These are phyloP conservation scores for Mycena sp. DNA, from an alignment of 1,284 basidiomycete genomes.

Conservation along the genomic window DNA sequence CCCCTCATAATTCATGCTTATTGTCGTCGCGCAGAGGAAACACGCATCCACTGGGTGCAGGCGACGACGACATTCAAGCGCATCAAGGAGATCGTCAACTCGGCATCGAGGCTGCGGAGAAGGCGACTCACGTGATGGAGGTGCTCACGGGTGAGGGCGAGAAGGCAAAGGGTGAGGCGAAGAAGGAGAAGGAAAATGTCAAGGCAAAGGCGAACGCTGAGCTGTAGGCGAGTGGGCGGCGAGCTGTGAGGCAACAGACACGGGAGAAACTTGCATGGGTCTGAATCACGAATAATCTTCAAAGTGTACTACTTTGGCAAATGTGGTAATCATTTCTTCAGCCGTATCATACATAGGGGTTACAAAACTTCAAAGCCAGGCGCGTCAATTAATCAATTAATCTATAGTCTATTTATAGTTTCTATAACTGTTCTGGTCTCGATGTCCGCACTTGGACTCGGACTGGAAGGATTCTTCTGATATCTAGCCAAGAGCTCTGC, in stretches of 20 bases:
- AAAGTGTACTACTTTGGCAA: too few relatives aligned
- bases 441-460: too few relatives aligned
- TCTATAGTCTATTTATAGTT: too few relatives aligned
- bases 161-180: constrained; percentile 36
- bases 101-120: constrained; percentile 72
- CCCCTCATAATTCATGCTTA: neutral
- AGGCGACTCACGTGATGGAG: constrained; percentile 55
- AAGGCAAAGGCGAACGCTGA: constrained; percentile 9
- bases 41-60: constrained; percentile 82
- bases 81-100: constrained; percentile 69
- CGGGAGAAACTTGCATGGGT: constrained; percentile 1
- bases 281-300: constrained; percentile 10
- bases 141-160: constrained; percentile 55
- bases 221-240: constrained; percentile 7
- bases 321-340: constrained; percentile 5
- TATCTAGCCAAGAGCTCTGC: too few relatives aligned
- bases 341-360: constrained; percentile 9
- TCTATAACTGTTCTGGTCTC: too few relatives aligned
- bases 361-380: too few relatives aligned
- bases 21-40: constrained; percentile 61
- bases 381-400: too few relatives aligned
- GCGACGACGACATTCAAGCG: constrained; percentile 66
- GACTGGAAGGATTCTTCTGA: too few relatives aligned
- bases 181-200: constrained; percentile 4
- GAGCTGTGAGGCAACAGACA: neutral